Evolutionary conservation across 257 asterid species (phyloP).

Genomic region (Ligustrum vulgare): DNA sequence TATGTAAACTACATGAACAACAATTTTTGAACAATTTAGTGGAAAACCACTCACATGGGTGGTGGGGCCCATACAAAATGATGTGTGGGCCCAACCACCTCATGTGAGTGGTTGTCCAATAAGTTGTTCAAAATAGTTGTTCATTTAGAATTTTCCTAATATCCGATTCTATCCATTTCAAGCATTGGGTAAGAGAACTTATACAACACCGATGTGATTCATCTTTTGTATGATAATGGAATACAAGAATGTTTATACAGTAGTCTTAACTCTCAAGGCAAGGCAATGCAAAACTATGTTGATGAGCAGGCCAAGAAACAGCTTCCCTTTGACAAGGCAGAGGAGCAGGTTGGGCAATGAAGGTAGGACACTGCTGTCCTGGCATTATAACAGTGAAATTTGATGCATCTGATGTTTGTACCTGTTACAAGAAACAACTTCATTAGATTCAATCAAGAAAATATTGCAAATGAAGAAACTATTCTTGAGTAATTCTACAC

Average conservation of each 20-base stretch:
- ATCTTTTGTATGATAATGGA: neutral
- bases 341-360: constrained; percentile 84
- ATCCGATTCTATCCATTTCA: neutral
- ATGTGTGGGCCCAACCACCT: too few relatives aligned
- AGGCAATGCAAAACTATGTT: constrained; percentile 29
- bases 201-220: neutral
- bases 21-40: too few relatives aligned
- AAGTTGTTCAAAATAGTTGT: too few relatives aligned
- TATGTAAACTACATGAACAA: too few relatives aligned
- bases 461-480: neutral
- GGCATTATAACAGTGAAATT: constrained; percentile 85
- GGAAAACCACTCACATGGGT: too few relatives aligned
- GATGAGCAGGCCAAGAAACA: constrained; percentile 58
- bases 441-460: neutral
- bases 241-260: constrained; percentile 5
- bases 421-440: constrained; percentile 37
- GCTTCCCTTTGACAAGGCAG: constrained; percentile 75
- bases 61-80: too few relatives aligned
- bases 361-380: constrained; percentile 77
- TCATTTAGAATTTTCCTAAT: too few relatives aligned
- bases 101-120: too few relatives aligned
- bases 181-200: too few relatives aligned
- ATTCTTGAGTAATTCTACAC: too few relatives aligned
- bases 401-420: constrained; percentile 40
- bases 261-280: neutral